Evolutionary conservation across 495 filamentous ascomycete species (phyloP), one percentile per base, ranked within the genome.

Genomic region (Amorphotheca resinae): DNA sequence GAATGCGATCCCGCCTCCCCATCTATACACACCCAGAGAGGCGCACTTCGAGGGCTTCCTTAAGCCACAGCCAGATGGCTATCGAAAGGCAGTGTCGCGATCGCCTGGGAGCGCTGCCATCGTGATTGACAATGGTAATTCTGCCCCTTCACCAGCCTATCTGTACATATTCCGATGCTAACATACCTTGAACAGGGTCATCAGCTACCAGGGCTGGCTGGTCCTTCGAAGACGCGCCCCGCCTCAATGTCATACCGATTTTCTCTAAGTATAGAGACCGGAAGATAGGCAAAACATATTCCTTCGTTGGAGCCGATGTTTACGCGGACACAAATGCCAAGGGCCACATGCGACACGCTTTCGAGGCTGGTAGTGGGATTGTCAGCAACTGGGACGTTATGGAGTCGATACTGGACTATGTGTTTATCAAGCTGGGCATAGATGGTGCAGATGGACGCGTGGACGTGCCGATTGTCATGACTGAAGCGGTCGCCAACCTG

Each of bases 361-460:
- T 96, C 53, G 93, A 98, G 54, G 76, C 82, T 3, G 87, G 84
- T 16, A 84, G 75, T 33, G 89, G 87, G 43, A 81, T 98, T 22
- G 79, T 96, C 33, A 85, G 82, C 55, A 98, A 95, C 59, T 98
- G 93, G 84, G 91, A 98, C 58, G 87, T 85, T 12, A 82, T 94
- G 76, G 91, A 98, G 58, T 84, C 84, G 25, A 67, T 95, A 18
- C 59, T 98, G 41, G 91, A 98, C 59, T 91, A 94, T 54, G 66
- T 87, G 21, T 96, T 98, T 59, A 64, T 93, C 35, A 95, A 93
- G 63, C 64, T 98, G 28, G 93, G 91, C 9, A 69, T 95, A 41
- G 84, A 93, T 43, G 82, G 80, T 4, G 66, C 66, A 12, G 67
- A 69, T 12, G 85, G 84, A 22, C 70, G 72, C 6, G 73, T 98